Conservation (phyloP, 2,329 filamentous ascomycete genomes). For the Cladosporium sp. region DNA sequence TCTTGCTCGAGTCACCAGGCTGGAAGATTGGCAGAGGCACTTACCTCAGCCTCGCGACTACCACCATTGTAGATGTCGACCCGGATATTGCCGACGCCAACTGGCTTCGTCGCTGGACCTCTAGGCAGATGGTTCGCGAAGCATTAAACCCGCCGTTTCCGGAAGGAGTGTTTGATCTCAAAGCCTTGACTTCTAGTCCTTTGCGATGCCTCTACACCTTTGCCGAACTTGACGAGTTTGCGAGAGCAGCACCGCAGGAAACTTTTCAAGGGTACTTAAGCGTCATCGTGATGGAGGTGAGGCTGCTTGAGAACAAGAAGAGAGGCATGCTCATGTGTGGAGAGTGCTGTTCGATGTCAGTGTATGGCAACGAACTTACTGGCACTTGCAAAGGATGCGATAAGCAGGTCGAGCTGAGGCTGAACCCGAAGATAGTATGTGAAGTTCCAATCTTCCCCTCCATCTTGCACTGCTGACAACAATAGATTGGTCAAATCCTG, state of each 20-base stretch:
- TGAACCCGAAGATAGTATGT: constrained; percentile 40
- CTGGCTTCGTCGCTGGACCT: constrained; percentile 50
- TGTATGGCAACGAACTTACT: constrained; percentile 48
- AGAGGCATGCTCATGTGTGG: constrained; percentile 43
- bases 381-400: constrained; percentile 40
- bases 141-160: constrained; percentile 47
- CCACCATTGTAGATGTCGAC: constrained; percentile 52
- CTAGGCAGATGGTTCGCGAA: constrained; percentile 45
- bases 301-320: constrained; percentile 36
- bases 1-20: constrained; percentile 28
- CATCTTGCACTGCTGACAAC: not conserved
- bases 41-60: constrained; percentile 35
- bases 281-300: constrained; percentile 39
- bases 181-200: constrained; percentile 19
- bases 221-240: constrained; percentile 42
- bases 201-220: constrained; percentile 39
- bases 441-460: not conserved
- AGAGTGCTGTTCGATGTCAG: constrained; percentile 49
- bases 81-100: constrained; percentile 49
- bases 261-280: constrained; percentile 42
- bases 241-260: constrained; percentile 31
- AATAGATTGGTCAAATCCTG: constrained; percentile 38
- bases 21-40: constrained; percentile 28
- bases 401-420: constrained; percentile 29
- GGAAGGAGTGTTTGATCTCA: constrained; percentile 28